Evolutionary conservation across 139 green algal species (phyloP), one percentile per base, ranked within the genome.

Genomic region (Asterochloris sp.): DNA sequence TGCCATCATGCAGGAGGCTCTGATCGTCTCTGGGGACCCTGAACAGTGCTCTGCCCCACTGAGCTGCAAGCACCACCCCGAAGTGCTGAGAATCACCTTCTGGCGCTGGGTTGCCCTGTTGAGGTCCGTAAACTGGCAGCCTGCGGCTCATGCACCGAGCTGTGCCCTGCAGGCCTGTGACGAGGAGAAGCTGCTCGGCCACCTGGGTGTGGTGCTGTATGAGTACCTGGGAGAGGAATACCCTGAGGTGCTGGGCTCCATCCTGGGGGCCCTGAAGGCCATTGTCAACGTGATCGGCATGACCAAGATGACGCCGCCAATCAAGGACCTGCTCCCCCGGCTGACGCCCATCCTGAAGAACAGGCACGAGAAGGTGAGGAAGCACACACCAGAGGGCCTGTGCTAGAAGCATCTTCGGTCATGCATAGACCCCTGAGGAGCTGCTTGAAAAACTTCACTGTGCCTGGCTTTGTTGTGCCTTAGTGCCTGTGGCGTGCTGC

Each of bases 341-440:
- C 92, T 99, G 29, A 99, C 96, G 15, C 97, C 97, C 77, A 98
- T 99, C 83, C 89, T 99, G 63, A 98, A 98, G 89, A 99, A 99
- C 90, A 88, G 91, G 85, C 92, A 96, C 76, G 92, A 96, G 67
- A 93, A 94, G 85, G 92, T 87, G 61, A 47, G 77, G 38, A 54
- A 54, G 38, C 38, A 54, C 38, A 54, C 38, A 54, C 38, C 38
- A 54, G 19, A n/a, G 11, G 27, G 12, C 38, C 21, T 63, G 24
- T 64, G 11, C 17, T 79, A 1, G 24, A 19, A 24, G 19, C 66
- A 9, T 21, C 4, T 6, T 21, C 8, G 19, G 66, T 73, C 21
- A 9, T 54, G 4, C 6, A 54, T 2, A 54, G 38, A 54, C 38
- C 38, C 6, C 66, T 73, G 66, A 8, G 4, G 66, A 21, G 66